Percentiles rank a stretch among this genome's conserved stretches.
Evolutionary conservation across 176 grass and related monocot species (phyloP).

Genomic region (Oryza glumipatula): DNA sequence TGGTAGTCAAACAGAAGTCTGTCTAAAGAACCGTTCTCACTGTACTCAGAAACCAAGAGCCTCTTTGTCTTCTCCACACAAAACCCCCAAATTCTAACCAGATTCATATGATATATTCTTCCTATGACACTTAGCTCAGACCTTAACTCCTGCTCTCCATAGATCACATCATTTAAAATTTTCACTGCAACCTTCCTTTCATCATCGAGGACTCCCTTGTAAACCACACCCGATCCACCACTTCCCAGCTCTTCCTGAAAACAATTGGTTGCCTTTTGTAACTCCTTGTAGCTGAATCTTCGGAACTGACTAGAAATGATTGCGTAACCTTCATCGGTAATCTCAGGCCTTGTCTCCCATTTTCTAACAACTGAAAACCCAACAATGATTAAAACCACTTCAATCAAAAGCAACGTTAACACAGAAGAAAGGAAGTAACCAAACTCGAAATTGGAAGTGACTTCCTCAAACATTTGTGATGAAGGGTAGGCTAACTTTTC

Average conservation of each 20-base stretch:
- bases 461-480: background rate
- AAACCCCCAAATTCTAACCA: conserved; percentile 51
- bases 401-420: conserved; percentile 48
- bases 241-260: conserved; percentile 57
- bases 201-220: conserved; percentile 57
- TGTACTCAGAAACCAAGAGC: conserved; percentile 54
- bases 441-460: conserved; percentile 17
- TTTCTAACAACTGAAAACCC: conserved; percentile 49
- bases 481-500: conserved; percentile 14
- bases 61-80: conserved; percentile 40
- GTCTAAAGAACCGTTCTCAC: conserved; percentile 62
- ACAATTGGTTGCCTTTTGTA: conserved; percentile 49
- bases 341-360: conserved; percentile 23
- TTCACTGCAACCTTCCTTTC: conserved; percentile 57
- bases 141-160: conserved; percentile 63
- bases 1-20: conserved; percentile 35
- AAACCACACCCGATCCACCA: conserved; percentile 54
- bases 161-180: conserved; percentile 40
- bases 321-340: conserved; percentile 34
- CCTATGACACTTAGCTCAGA: conserved; percentile 57
- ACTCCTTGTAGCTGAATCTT: conserved; percentile 64
- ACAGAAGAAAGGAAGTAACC: conserved; percentile 61
- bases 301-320: conserved; percentile 45
- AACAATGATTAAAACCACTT: conserved; percentile 27
- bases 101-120: conserved; percentile 61